A percentile compares a stretch with the other conserved stretches of the same genome.
Conservation (phyloP, 2,329 filamentous ascomycete genomes). For the Tolypocladium guangdongense region DNA sequence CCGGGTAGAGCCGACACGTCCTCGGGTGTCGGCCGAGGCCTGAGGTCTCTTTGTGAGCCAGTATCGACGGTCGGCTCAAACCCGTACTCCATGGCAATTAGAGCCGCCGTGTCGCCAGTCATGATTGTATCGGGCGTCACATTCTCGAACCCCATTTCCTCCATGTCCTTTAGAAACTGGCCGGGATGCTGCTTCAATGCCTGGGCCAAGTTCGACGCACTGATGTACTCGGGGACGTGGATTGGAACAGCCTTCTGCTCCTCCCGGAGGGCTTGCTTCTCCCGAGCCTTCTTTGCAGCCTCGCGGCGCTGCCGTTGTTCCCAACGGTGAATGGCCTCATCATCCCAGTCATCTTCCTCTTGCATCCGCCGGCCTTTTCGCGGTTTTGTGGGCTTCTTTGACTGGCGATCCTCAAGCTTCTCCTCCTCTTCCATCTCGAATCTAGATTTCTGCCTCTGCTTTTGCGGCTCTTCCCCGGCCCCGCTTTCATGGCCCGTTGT, state of each 20-base stretch:
- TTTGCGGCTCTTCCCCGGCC: conserved; percentile 4
- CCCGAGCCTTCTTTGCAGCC: conserved; percentile 29
- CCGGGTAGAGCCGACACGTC: conserved; percentile 58
- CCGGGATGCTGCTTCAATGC: conserved; percentile 61
- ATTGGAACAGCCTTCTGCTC: conserved; percentile 46
- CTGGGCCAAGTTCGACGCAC: conserved; percentile 68
- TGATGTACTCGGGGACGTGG: conserved; percentile 82
- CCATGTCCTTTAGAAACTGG: conserved; percentile 63
- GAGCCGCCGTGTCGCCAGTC: conserved; percentile 78
- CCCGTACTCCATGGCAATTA: conserved; percentile 87
- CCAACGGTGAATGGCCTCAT: conserved; percentile 23
- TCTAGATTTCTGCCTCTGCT: conserved; percentile 16
- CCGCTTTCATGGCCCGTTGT: not conserved
- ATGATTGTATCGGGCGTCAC: conserved; percentile 74
- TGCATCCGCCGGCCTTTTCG: conserved; percentile 10
- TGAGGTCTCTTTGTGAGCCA: conserved; percentile 58
- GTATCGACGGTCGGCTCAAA: conserved; percentile 72
- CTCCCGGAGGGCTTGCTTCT: conserved; percentile 26
- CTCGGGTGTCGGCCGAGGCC: conserved; percentile 54
- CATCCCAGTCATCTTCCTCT: conserved; percentile 26
- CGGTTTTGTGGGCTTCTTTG: conserved; percentile 14
- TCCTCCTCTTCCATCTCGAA: conserved; percentile 17
- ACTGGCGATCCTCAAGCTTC: conserved; percentile 5
- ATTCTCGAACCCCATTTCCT: conserved; percentile 82
- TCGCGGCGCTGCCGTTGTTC: conserved; percentile 29